These are phyloP conservation scores for Diaporthe sp. DNA, from an alignment of 2,329 filamentous ascomycete genomes.

Conservation along the genomic window DNA sequence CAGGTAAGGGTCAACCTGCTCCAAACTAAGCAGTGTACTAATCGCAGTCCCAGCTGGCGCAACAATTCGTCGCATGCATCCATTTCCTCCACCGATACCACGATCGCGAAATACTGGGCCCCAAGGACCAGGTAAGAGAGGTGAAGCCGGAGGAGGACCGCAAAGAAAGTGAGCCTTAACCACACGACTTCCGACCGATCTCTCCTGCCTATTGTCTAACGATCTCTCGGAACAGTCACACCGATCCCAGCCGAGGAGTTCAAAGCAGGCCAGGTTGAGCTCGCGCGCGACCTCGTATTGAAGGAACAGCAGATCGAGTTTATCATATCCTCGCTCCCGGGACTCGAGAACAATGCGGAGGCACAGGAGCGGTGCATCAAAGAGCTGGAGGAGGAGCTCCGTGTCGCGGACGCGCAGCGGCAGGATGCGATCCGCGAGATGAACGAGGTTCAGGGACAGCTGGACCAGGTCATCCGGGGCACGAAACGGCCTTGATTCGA, in stretches of 20 bases:
- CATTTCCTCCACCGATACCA: constrained; percentile 79
- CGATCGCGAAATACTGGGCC: constrained; percentile 72
- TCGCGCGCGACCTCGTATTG: constrained; percentile 81
- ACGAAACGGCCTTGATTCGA: constrained; percentile 68
- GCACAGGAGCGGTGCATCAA: constrained; percentile 79
- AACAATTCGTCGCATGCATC: constrained; percentile 77
- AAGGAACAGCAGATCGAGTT: constrained; percentile 89
- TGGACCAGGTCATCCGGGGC: constrained; percentile 73
- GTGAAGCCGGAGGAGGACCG: constrained; percentile 67
- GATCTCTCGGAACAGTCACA: constrained; percentile 58
- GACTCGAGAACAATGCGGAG: constrained; percentile 82
- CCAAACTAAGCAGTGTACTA: neutral
- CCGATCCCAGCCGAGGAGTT: constrained; percentile 75
- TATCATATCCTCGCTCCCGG: constrained; percentile 81
- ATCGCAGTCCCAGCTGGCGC: constrained; percentile 66
- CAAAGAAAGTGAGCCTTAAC: constrained; percentile 60
- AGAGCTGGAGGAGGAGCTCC: constrained; percentile 76
- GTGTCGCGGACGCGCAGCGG: constrained; percentile 72
- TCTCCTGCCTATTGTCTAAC: neutral
- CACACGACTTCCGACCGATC: neutral
- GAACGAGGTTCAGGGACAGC: constrained; percentile 70
- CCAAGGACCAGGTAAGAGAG: constrained; percentile 71
- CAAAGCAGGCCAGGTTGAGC: constrained; percentile 76
- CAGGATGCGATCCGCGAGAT: constrained; percentile 75
- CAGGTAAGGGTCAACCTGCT: constrained; percentile 68